A percentile compares a stretch with the other conserved stretches of the same genome.
Evolutionary conservation across 306 rosid species (phyloP).

Genomic region (Rosa rugosa): DNA sequence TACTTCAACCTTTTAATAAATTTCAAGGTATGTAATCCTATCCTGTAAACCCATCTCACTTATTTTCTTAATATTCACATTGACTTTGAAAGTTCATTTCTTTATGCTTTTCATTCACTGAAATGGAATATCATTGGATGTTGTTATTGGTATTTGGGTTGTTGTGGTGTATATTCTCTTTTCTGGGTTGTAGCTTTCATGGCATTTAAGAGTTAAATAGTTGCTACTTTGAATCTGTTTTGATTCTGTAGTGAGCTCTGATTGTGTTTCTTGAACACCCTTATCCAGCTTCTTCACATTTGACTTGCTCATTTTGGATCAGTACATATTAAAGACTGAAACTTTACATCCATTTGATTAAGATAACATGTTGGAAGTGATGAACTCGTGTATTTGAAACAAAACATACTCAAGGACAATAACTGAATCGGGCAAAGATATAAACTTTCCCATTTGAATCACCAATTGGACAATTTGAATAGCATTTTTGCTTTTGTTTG

Average conservation of each 20-base stretch:
- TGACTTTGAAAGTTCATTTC: not conserved
- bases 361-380: not conserved
- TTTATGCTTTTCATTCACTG: not conserved
- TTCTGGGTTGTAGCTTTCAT: not conserved
- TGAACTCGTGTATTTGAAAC: not conserved
- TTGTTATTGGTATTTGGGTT: not conserved
- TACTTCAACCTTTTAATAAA: not conserved
- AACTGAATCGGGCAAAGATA: not conserved
- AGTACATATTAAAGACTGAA: not conserved
- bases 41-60: not conserved
- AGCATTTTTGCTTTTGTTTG: not conserved
- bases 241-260: not conserved
- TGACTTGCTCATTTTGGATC: not conserved
- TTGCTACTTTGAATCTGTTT: not conserved
- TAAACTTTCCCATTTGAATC: not conserved
- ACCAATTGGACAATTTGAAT: not conserved
- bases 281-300: not conserved
- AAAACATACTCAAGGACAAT: not conserved
- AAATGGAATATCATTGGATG: not conserved
- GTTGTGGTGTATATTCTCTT: not conserved
- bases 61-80: not conserved
- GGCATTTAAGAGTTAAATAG: not conserved
- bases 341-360: not conserved
- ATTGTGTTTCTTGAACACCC: not conserved
- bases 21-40: conserved; percentile 2